These are phyloP conservation scores for Peronosclerospora sorghi DNA, from an alignment of 352 stramenopile species.

Conservation along the genomic window DNA sequence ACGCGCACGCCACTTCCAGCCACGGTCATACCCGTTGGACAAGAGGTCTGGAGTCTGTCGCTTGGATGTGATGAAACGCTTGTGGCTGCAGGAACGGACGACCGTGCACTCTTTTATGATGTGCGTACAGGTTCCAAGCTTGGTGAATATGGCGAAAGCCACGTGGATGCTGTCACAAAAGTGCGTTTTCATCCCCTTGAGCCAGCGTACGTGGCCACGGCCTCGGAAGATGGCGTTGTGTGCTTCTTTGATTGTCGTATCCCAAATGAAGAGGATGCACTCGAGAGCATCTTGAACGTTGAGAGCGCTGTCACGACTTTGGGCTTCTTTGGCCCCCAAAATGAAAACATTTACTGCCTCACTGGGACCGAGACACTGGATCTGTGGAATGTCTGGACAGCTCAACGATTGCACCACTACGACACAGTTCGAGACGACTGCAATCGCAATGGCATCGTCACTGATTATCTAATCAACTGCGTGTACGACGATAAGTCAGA, in stretches of 20 bases:
- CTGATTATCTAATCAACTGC: slow-evolving; percentile 83
- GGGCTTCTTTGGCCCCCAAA: slow-evolving; percentile 78
- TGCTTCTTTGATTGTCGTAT: slow-evolving; percentile 84
- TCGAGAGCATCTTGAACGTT: slow-evolving; percentile 85
- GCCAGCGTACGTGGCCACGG: slow-evolving; percentile 72
- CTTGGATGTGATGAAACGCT: slow-evolving; percentile 71
- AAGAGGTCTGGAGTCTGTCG: slow-evolving; percentile 73
- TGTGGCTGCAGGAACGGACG: slow-evolving; percentile 54
- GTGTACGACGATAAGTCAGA: slow-evolving; percentile 64
- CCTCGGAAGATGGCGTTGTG: slow-evolving; percentile 85
- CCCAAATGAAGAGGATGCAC: slow-evolving; percentile 74
- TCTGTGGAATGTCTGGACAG: slow-evolving; percentile 83
- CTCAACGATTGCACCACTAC: slow-evolving; percentile 75
- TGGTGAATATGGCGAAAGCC: slow-evolving; percentile 79
- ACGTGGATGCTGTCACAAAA: slow-evolving; percentile 82
- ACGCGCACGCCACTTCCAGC: slow-evolving; percentile 39
- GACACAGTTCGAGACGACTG: slow-evolving; percentile 62
- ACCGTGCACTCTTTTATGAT: slow-evolving; percentile 77
- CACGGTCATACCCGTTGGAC: slow-evolving; percentile 49
- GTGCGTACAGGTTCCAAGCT: slow-evolving; percentile 57
- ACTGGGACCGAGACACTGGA: slow-evolving; percentile 85
- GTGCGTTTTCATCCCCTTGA: slow-evolving; percentile 81
- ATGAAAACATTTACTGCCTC: slow-evolving; percentile 77
- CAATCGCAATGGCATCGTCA: slow-evolving; percentile 45
- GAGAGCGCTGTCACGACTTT: slow-evolving; percentile 83